Conservation (phyloP, 805 yeast species). For the Saccharomycopsis sp. region DNA sequence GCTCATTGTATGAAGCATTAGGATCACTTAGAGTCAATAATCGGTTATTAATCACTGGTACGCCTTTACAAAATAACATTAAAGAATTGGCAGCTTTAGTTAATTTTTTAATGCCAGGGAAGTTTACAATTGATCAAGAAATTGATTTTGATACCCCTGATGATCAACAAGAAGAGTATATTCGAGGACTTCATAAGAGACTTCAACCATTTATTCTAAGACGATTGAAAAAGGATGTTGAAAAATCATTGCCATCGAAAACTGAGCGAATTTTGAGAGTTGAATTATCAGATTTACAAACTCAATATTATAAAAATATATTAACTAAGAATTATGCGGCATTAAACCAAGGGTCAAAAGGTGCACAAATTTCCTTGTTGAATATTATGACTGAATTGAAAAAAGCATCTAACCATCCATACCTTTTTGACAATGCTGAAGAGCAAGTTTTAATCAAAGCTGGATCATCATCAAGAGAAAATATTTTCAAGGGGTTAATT, state of each 20-base stretch:
- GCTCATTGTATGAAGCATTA: slow-evolving; percentile 85
- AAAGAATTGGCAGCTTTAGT: slow-evolving; percentile 93
- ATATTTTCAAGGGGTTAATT: slow-evolving; percentile 78
- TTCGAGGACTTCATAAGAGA: slow-evolving; percentile 74
- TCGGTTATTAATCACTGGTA: slow-evolving; percentile 89
- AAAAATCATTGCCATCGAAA: slow-evolving; percentile 91
- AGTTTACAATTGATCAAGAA: slow-evolving; percentile 82
- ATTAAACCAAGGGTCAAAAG: slow-evolving; percentile 73
- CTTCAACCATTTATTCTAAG: slow-evolving; percentile 90
- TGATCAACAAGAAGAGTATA: slow-evolving; percentile 80
- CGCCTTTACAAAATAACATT: slow-evolving; percentile 93
- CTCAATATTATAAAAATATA: slow-evolving; percentile 90
- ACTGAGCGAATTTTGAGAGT: slow-evolving; percentile 93
- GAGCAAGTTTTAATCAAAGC: slow-evolving; percentile 65
- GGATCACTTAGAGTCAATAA: slow-evolving; percentile 76
- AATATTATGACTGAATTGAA: slow-evolving; percentile 94
- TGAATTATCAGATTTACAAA: slow-evolving; percentile 90
- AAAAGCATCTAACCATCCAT: slow-evolving; percentile 96
- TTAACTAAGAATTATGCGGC: slow-evolving; percentile 90
- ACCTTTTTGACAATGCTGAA: slow-evolving; percentile 89
- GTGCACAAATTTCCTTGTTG: slow-evolving; percentile 73
- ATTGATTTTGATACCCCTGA: slow-evolving; percentile 90
- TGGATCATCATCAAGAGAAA: slow-evolving; percentile 66
- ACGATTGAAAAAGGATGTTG: slow-evolving; percentile 94
- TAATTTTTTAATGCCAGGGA: slow-evolving; percentile 94